These are phyloP conservation scores for Penicillium pancosmium DNA, from an alignment of 495 filamentous ascomycete genomes.

Conservation along the genomic window DNA sequence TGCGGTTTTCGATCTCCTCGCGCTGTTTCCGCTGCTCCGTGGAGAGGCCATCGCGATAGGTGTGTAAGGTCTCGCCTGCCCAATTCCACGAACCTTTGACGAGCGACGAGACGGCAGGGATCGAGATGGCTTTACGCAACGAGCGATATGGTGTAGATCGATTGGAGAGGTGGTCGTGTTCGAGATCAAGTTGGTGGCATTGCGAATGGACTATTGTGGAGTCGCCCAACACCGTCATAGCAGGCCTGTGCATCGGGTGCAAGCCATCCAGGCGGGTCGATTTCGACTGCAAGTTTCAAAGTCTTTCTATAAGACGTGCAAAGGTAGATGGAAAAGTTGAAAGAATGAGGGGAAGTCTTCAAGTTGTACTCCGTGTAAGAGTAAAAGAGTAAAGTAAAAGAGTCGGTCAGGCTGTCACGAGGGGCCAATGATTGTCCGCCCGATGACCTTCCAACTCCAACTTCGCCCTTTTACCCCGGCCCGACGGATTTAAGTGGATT, in stretches of 20 bases:
- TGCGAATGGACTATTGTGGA: conserved; percentile 35
- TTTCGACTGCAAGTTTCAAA: neutral
- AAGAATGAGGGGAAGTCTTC: neutral
- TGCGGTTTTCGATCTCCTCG: conserved; percentile 57
- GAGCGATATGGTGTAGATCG: conserved; percentile 17
- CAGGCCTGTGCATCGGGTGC: conserved; percentile 31
- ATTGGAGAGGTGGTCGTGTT: conserved; percentile 19
- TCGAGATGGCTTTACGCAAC: conserved; percentile 32
- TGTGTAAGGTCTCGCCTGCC: conserved; percentile 51
- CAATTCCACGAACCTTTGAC: conserved; percentile 41
- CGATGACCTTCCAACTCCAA: conserved; percentile 13
- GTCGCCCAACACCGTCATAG: conserved; percentile 41
- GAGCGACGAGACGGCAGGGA: conserved; percentile 41
- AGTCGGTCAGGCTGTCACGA: conserved; percentile 33
- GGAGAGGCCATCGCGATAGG: conserved; percentile 59
- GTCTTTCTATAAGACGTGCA: neutral
- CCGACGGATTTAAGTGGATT: neutral
- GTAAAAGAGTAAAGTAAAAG: conserved; percentile 1
- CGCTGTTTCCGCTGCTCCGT: conserved; percentile 54
- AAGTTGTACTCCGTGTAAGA: neutral
- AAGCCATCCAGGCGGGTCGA: conserved; percentile 29
- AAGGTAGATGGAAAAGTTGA: neutral
- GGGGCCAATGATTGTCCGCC: conserved; percentile 4
- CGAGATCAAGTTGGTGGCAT: conserved; percentile 21
- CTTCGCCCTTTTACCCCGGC: conserved; percentile 7